Evolutionary conservation across 2,329 filamentous ascomycete genomes (phyloP).

Genomic region (Ceratocystis diversiconidia): DNA sequence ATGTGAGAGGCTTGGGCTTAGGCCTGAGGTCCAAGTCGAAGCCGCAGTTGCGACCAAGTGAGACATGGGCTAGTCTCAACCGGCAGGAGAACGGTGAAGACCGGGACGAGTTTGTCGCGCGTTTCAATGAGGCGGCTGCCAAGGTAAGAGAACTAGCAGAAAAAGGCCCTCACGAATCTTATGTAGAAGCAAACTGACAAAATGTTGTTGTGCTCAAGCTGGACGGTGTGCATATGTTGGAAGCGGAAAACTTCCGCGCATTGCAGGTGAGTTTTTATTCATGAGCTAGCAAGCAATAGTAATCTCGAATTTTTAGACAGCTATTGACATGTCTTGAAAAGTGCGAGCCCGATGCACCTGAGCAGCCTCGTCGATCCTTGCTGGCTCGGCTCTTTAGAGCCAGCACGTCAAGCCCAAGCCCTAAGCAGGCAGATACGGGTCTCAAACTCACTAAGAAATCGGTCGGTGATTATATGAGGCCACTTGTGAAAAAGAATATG

Average conservation of each 20-base stretch:
- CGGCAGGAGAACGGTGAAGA: slow-evolving; percentile 34
- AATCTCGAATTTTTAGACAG: not conserved
- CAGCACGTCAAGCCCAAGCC: not conserved
- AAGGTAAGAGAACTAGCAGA: slow-evolving; percentile 30
- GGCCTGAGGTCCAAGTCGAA: slow-evolving; percentile 11
- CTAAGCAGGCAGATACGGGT: slow-evolving; percentile 4
- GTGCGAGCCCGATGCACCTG: slow-evolving; percentile 17
- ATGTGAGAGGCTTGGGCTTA: slow-evolving; percentile 7
- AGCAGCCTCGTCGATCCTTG: slow-evolving; percentile 17
- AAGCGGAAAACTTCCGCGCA: slow-evolving; percentile 27
- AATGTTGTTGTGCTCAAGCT: slow-evolving; percentile 23
- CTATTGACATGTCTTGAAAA: slow-evolving; percentile 19
- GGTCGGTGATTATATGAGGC: slow-evolving; percentile 16
- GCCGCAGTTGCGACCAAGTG: slow-evolving; percentile 16
- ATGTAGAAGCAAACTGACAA: not conserved
- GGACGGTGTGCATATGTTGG: slow-evolving; percentile 38
- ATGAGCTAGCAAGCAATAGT: not conserved
- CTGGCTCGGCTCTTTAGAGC: slow-evolving; percentile 15
- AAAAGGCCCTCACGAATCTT: not conserved
- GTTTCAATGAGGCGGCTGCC: slow-evolving; percentile 47
- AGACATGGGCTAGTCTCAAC: slow-evolving; percentile 16
- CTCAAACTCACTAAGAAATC: slow-evolving; percentile 15
- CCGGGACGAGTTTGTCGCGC: slow-evolving; percentile 35
- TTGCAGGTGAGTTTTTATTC: slow-evolving; percentile 24
- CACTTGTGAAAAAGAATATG: slow-evolving; percentile 17